Base-by-base conservation (phyloP, 768 basidiomycete species). In the Lactarius hatsudake region DNA sequence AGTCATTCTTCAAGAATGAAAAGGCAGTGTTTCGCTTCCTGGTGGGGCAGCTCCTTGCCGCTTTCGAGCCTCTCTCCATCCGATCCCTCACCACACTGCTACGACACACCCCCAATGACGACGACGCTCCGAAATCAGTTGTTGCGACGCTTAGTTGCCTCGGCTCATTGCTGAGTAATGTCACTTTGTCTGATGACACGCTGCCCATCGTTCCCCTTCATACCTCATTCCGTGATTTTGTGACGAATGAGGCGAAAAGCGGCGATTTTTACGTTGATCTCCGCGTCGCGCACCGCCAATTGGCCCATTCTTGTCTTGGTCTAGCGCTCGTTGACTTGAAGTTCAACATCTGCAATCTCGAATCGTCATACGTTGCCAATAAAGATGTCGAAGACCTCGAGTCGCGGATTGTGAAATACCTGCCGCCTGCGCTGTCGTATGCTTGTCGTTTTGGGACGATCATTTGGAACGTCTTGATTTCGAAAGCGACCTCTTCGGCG, bases 331-430 rank as follows among this genome's bases (percentile, higher is more conserved):
- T 2, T 15, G 26, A 32, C 20, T 28, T 61, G 2, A 40, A 43
- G 13, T 61, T 61, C 26, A 61, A 61, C 18, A 61, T 61, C 23
- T 61, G 61, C n/a, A 17, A 61, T 15, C 61, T 61, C 28, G 61
- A 61, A 18, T 26, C 36, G 2, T 61, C 61, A 30, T 45, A 48
- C 28, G 28, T 15, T 2, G 15, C 43, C 5, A 61, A 61, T 34
- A 28, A 48, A 45, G 61, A 61, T 34, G 32, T 61, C 18, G 8
- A 26, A 18, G 61, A 51, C 18, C 61, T 61, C 20, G 12, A 42
- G 3, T 32, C 43, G 8, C 45, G 61, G 12, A 20, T 61, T 26
- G 12, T 3, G 4, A 3, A 48, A 34, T 6, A 53, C 26, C 43
- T 61, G 3, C 61, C 42, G 30, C 26, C 26, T 23, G 13, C 30